Percentiles rank a stretch among this genome's conserved stretches.
Conservation (phyloP, 352 stramenopile species). For the Pythium myriotylum region DNA sequence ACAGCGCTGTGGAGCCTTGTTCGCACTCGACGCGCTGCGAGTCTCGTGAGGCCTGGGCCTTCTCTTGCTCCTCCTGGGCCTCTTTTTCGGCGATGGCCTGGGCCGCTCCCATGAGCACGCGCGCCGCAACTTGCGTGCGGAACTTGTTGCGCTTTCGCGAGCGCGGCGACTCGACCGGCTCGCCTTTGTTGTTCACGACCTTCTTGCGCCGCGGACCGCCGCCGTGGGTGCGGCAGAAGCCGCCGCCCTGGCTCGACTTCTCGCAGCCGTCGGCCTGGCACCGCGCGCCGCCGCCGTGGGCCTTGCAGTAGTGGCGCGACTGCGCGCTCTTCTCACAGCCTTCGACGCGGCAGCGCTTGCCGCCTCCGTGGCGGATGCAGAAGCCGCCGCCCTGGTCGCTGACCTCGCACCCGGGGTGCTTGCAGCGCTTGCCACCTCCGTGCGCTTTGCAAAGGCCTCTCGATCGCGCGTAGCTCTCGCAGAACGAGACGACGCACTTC, state of each 20-base stretch:
- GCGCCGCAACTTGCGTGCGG: conserved; percentile 4
- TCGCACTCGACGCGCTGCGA: conserved; percentile 17
- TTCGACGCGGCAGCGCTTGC: conserved; percentile 58
- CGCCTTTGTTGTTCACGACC: conserved; percentile 2
- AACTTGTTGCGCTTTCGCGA: conserved; percentile 6
- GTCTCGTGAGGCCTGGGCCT: not conserved
- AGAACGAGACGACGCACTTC: conserved; percentile 21
- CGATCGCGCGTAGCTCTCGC: conserved; percentile 27
- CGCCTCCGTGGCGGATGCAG: conserved; percentile 81
- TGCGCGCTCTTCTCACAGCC: conserved; percentile 58
- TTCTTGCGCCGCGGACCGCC: conserved; percentile 33
- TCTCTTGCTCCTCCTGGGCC: not conserved
- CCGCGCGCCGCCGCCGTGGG: conserved; percentile 47
- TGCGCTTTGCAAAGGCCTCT: conserved; percentile 36
- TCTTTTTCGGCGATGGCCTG: conserved; percentile 14
- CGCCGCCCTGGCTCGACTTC: conserved; percentile 51
- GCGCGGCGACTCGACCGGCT: conserved; percentile 12
- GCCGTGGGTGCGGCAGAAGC: conserved; percentile 51
- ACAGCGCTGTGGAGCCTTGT: conserved; percentile 8
- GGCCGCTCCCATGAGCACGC: conserved; percentile 4
- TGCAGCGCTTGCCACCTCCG: conserved; percentile 58
- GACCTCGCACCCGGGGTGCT: conserved; percentile 22
- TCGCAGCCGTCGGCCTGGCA: conserved; percentile 42
- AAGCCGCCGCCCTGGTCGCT: conserved; percentile 51
- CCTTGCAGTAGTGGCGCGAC: conserved; percentile 60